Conservation (phyloP, 129 eudicot genomes). For the Chrysanthemum seticuspe region DNA sequence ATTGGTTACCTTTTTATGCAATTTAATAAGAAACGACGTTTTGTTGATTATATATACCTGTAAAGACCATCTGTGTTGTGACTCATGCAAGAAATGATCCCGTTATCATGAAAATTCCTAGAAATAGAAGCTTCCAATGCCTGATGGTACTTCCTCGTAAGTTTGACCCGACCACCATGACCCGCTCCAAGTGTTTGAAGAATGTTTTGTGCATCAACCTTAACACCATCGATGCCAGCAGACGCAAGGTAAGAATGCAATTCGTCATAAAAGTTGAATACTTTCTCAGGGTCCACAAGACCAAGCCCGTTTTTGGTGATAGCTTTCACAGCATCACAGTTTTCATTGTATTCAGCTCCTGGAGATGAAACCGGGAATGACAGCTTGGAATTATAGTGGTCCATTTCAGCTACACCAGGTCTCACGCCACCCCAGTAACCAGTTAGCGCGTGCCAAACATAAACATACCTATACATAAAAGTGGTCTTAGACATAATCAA, state of each 20-base stretch:
- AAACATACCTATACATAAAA: conserved; percentile 56
- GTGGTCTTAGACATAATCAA: too few species aligned
- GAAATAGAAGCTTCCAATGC: conserved; percentile 86
- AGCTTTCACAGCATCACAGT: conserved; percentile 53
- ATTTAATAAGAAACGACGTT: neutral
- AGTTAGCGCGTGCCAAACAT: conserved; percentile 88
- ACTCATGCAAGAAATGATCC: conserved; percentile 94
- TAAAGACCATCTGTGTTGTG: conserved; percentile 87
- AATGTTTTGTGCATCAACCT: conserved; percentile 85
- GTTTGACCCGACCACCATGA: conserved; percentile 85
- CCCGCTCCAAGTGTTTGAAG: conserved; percentile 93
- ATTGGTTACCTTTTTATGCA: neutral
- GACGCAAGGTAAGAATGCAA: conserved; percentile 85
- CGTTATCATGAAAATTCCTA: conserved; percentile 78
- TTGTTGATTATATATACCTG: conserved; percentile 43
- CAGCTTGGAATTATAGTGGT: conserved; percentile 70
- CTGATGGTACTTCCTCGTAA: conserved; percentile 76
- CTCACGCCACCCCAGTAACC: conserved; percentile 97
- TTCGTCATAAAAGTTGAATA: conserved; percentile 66
- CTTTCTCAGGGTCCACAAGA: conserved; percentile 86
- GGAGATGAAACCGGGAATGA: conserved; percentile 69
- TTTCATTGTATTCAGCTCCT: conserved; percentile 60
- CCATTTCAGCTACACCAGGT: conserved; percentile 66
- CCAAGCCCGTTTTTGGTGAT: conserved; percentile 67
- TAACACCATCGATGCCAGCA: conserved; percentile 87